Conservation (phyloP, 805 yeast species). For the Wickerhamomyces chaumierensis region DNA sequence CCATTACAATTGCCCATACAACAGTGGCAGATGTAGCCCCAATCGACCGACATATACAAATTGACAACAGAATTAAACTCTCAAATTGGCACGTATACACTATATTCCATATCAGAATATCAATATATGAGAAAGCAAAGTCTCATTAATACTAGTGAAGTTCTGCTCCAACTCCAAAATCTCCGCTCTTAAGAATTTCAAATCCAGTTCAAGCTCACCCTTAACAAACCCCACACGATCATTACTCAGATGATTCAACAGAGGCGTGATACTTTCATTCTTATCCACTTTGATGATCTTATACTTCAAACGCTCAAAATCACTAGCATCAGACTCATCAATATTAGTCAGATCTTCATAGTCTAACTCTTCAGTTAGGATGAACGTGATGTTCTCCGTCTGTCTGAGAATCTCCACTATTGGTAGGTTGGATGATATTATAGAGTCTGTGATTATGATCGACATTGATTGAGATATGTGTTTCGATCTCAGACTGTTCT, state of each 20-base stretch:
- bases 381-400: conserved; percentile 21
- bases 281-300: conserved; percentile 29
- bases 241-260: conserved; percentile 39
- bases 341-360: conserved; percentile 9
- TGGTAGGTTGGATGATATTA: conserved; percentile 16
- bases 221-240: conserved; percentile 20
- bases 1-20: no score
- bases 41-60: no score
- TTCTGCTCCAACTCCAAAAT: conserved; percentile 17
- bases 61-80: no score
- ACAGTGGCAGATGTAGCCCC: no score
- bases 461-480: conserved; percentile 16
- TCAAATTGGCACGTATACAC: no score
- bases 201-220: conserved; percentile 18
- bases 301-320: conserved; percentile 18
- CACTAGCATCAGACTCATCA: conserved; percentile 18
- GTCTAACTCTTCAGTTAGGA: conserved; percentile 23
- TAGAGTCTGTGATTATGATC: conserved; percentile 17
- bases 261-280: conserved; percentile 38
- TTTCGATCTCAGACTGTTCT: background rate
- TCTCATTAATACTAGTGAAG: conserved; percentile 13
- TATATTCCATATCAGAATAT: no score
- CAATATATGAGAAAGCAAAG: conserved; percentile 6
- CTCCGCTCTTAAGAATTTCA: conserved; percentile 17
- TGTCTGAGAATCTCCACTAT: conserved; percentile 14